Evolutionary conservation across 2,329 filamentous ascomycete species (phyloP), one percentile per base, ranked within the genome.

Genomic region (Talaromyces sp.): DNA sequence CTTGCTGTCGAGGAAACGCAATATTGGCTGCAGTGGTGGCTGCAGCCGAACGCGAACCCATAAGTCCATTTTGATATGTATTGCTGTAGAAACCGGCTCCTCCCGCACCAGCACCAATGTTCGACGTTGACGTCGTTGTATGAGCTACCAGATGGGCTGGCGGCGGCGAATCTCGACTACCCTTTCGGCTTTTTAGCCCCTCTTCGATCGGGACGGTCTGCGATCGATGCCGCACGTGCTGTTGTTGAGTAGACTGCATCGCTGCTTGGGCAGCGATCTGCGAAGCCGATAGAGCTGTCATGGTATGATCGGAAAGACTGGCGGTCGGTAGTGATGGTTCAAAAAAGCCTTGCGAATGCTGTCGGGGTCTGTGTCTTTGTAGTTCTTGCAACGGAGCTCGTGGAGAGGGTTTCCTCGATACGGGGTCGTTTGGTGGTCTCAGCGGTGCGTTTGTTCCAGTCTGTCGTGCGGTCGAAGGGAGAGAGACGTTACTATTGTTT

Each of bases 271-370:
- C 87, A 16, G 88, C 87, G 68, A 89, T 88, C 70, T 86, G 83
- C 60, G 86, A 88, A 4, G 87, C 83, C 50, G 82, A 83, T 59
- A 88, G 80, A 39, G 78, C 78, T 13, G 74, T 72, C 67, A 80
- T 79, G 72, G 76, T 71, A 68, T 77, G 79, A 70, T 82, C 75
- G 65, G 79, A 75, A 47, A 73, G 69, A 35, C 81, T 82, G 6
- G 82, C 79, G n/a, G 82, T 83, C 47, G 87, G 85, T 63, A 89
- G 77, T 37, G 84, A 85, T 16, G 87, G 87, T 73, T 90, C 87
- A 71, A 89, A 89, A 76, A 88, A 89, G 63, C 87, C 87, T 74
- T 89, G 87, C 3, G 86, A 88, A 72, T 88, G 85, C 68, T 82
- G 80, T 67, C 81, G 76, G 37, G 78, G 75, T 50, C 80, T 77